Conservation (phyloP, 306 rosid genomes). For the Prunus campanulata region DNA sequence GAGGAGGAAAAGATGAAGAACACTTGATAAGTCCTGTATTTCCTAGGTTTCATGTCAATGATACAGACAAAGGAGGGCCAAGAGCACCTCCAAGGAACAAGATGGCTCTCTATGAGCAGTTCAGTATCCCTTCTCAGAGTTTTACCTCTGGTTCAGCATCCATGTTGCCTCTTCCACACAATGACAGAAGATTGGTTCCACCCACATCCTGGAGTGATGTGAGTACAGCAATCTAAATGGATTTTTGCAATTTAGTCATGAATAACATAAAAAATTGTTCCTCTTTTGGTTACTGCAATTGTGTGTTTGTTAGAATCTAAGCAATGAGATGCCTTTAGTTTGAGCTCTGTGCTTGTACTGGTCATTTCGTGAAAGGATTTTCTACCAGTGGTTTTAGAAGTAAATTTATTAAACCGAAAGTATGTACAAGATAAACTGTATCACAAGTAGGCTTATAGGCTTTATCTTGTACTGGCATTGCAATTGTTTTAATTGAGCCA, state of each 20-base stretch:
- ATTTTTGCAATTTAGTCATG: neutral
- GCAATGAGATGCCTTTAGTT: slow-evolving; percentile 3
- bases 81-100: slow-evolving; percentile 83
- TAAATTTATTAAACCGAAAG: neutral
- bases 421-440: neutral
- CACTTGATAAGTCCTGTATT: slow-evolving; percentile 59
- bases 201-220: slow-evolving; percentile 43
- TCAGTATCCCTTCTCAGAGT: slow-evolving; percentile 51
- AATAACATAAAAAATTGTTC: neutral
- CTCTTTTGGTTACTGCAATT: neutral
- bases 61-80: slow-evolving; percentile 67
- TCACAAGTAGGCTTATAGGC: no score
- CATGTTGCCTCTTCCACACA: slow-evolving; percentile 34
- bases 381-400: neutral
- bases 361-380: neutral
- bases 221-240: slow-evolving; percentile 23
- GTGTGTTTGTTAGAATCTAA: neutral
- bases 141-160: slow-evolving; percentile 48
- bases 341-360: neutral
- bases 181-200: slow-evolving; percentile 31
- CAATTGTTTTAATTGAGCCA: neutral
- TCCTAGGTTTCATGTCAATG: slow-evolving; percentile 71
- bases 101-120: slow-evolving; percentile 75
- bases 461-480: neutral
- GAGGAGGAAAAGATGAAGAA: slow-evolving; percentile 41